These are phyloP conservation scores for Fusarium tjaetaba DNA, from an alignment of 2,329 filamentous ascomycete genomes.

Conservation along the genomic window DNA sequence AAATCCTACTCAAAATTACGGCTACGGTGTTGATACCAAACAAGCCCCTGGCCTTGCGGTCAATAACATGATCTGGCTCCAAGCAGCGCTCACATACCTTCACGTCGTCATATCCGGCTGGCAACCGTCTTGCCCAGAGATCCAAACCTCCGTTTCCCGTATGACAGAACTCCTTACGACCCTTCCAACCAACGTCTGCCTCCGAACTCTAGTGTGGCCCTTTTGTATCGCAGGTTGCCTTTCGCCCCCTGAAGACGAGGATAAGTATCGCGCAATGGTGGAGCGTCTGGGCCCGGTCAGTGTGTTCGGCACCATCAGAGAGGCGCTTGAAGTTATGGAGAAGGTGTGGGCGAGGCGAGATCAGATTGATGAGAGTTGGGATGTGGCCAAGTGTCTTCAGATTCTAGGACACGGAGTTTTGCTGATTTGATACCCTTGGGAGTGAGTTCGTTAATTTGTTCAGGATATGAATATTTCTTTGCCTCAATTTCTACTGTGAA, in stretches of 20 bases:
- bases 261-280: conserved; percentile 54
- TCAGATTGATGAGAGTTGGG: conserved; percentile 55
- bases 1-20: conserved; percentile 38
- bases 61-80: conserved; percentile 58
- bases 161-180: conserved; percentile 49
- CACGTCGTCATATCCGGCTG: conserved; percentile 61
- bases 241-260: conserved; percentile 52
- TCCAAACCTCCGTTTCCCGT: conserved; percentile 48
- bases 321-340: conserved; percentile 58
- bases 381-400: conserved; percentile 55
- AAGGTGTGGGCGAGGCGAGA: conserved; percentile 55
- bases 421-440: conserved; percentile 48
- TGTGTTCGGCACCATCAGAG: conserved; percentile 57
- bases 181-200: conserved; percentile 45
- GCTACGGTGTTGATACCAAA: conserved; percentile 35
- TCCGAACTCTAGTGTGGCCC: conserved; percentile 53
- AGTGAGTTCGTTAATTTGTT: not conserved
- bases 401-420: conserved; percentile 53
- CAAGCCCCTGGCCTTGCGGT: conserved; percentile 39
- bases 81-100: conserved; percentile 59
- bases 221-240: conserved; percentile 56
- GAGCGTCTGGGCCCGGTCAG: conserved; percentile 53
- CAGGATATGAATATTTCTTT: not conserved
- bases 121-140: conserved; percentile 58
- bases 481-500: not conserved